These are phyloP conservation scores for Hyaloperonospora arabidopsidis DNA, from an alignment of 352 stramenopile species.

Conservation along the genomic window DNA sequence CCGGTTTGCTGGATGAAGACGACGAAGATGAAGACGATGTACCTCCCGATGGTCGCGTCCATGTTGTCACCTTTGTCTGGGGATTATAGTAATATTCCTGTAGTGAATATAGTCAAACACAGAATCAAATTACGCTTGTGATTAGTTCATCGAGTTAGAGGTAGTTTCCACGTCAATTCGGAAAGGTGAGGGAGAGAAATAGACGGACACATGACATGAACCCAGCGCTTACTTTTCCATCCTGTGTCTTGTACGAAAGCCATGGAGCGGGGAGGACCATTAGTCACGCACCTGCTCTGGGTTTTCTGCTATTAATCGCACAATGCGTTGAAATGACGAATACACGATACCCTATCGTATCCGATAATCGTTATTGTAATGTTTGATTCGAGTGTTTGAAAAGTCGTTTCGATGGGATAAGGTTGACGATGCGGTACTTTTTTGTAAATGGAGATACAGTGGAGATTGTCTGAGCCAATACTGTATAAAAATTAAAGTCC, in stretches of 20 bases:
- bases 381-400: too few relatives aligned
- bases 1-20: constrained; percentile 23
- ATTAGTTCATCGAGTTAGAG: too few relatives aligned
- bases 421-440: too few relatives aligned
- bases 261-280: constrained; percentile 80
- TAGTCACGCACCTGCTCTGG: constrained; percentile 4
- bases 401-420: too few relatives aligned
- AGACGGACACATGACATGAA: neutral
- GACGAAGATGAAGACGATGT: constrained; percentile 23
- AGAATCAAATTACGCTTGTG: too few relatives aligned
- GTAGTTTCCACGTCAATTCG: too few relatives aligned
- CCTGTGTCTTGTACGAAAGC: constrained; percentile 80
- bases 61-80: constrained; percentile 84
- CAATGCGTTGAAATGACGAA: too few relatives aligned
- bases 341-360: too few relatives aligned
- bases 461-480: too few relatives aligned
- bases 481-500: too few relatives aligned
- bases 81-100: constrained; percentile 89
- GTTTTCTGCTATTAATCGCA: neutral
- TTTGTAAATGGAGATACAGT: too few relatives aligned
- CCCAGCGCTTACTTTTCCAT: constrained; percentile 55
- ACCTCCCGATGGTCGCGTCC: constrained; percentile 45
- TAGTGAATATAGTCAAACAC: neutral
- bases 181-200: neutral
- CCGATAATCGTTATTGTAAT: too few relatives aligned